These are phyloP conservation scores for Vanderwaltozyma yarrowii DNA, from an alignment of 805 yeast species.

Conservation along the genomic window DNA sequence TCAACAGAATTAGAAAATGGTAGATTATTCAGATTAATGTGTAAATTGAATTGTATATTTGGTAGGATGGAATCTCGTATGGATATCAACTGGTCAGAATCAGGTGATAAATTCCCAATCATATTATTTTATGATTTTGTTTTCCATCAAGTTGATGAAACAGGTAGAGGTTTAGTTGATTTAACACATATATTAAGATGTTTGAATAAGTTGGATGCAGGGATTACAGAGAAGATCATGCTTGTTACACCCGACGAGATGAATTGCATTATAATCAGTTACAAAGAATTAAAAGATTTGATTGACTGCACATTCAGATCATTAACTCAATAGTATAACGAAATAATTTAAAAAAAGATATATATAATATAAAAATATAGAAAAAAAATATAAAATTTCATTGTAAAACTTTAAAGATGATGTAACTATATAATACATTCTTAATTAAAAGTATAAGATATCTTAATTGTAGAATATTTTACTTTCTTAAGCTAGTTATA, in stretches of 20 bases:
- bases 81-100: constrained; percentile 56
- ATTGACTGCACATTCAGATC: constrained; percentile 57
- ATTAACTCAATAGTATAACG: constrained; percentile 22
- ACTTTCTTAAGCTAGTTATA: too few species aligned
- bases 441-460: too few species aligned
- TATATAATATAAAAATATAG: too few species aligned
- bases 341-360: too few species aligned
- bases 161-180: constrained; percentile 70
- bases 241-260: constrained; percentile 78
- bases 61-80: constrained; percentile 60
- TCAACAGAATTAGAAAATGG: constrained; percentile 79
- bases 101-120: constrained; percentile 65
- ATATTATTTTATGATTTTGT: constrained; percentile 73
- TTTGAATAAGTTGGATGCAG: constrained; percentile 86
- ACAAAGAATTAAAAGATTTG: constrained; percentile 67
- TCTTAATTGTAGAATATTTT: too few species aligned
- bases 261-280: constrained; percentile 75
- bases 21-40: constrained; percentile 67
- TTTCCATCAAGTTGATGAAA: constrained; percentile 73
- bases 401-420: too few species aligned
- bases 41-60: constrained; percentile 69
- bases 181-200: constrained; percentile 69
- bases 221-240: constrained; percentile 72
- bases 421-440: too few species aligned
- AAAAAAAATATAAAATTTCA: too few species aligned